Base-by-base conservation (phyloP, 1,284 basidiomycete species). In the Trametes versicolor region DNA sequence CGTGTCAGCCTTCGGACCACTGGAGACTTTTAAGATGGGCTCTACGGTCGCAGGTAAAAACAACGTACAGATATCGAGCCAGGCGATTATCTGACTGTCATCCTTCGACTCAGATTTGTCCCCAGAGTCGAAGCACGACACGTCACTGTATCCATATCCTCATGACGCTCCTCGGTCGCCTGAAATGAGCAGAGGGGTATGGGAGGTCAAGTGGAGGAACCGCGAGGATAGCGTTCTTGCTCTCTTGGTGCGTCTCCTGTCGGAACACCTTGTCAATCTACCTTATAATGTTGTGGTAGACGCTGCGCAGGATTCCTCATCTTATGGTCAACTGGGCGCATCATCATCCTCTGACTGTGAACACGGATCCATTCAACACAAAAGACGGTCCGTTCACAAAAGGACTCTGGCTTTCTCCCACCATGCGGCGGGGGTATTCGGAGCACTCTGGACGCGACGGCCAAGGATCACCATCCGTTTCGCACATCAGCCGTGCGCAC, bases 301-400 rank as follows among this genome's bases (percentile, higher is more conserved):
- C 89, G 12, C 81, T 94, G 67, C 85, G 88, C 66, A 81, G 83
- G 59, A 81, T 93, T 15, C 87, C 90, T 54, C 88, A 91, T 74
- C 73, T 94, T 10, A 87, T 83, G 0, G 87, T 91, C n/a, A 91
- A 89, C 39, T 93, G 92, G 92, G 89, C 91, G 23, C 91, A 93
- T 75, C 87, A 74, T 39, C 68, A 21, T 43, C 56, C 23, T 27
- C 27, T 17, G 21, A 8, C 43, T 32, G 19, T 29, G 13, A 17
- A 23, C n/a, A 32, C 6, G 13, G 39, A 21, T 27, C 4, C 43
- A 7, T 23, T 52, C 17, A 25, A n/a, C n/a, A 55, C 27, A 27
- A 3, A 54, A 13, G 48, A n/a, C 4, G 5, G 41, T 15, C 17
- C 45, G 23, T 37, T 45, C 7, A 39, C 60, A 2, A 32, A 39